Evolutionary conservation across 1,284 basidiomycete species (phyloP).

Genomic region (Athelia sp.): DNA sequence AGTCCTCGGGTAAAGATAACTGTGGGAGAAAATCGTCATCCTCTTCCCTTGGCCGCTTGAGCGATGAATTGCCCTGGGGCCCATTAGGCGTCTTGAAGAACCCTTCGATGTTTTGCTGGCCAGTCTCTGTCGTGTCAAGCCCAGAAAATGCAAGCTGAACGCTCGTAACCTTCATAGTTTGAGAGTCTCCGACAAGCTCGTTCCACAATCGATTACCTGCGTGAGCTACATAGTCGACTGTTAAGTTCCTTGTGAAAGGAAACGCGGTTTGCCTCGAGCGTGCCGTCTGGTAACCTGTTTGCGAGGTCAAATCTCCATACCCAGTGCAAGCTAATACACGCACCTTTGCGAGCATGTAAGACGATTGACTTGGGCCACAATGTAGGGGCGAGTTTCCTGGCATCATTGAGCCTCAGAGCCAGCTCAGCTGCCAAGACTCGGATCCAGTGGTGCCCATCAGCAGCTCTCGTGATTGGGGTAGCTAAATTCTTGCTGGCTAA

Average conservation of each 20-base stretch:
- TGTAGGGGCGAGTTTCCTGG: constrained; percentile 65
- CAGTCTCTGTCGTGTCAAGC: constrained; percentile 74
- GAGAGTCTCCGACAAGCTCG: constrained; percentile 62
- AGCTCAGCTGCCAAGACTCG: constrained; percentile 88
- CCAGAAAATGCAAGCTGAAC: constrained; percentile 81
- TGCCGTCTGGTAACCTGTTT: constrained; percentile 57
- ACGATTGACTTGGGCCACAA: constrained; percentile 94
- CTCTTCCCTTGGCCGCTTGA: constrained; percentile 24
- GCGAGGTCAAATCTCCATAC: constrained; percentile 7
- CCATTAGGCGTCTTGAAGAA: constrained; percentile 55
- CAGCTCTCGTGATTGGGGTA: constrained; percentile 64
- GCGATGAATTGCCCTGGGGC: constrained; percentile 21
- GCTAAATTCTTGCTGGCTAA: constrained; percentile 89
- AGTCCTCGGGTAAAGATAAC: not conserved
- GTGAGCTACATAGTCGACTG: constrained; percentile 73
- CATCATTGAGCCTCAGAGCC: constrained; percentile 79
- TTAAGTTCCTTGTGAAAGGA: constrained; percentile 72
- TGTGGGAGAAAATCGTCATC: constrained; percentile 9
- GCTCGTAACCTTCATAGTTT: constrained; percentile 63
- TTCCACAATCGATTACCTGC: constrained; percentile 85
- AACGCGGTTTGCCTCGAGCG: constrained; percentile 82
- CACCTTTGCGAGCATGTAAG: constrained; percentile 69
- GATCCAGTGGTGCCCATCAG: constrained; percentile 87
- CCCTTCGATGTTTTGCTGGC: constrained; percentile 83
- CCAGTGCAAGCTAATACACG: constrained; percentile 6